phyloP scores from a whole-genome alignment of 2,329 filamentous ascomycete species.

The Periconia sp. region DNA sequence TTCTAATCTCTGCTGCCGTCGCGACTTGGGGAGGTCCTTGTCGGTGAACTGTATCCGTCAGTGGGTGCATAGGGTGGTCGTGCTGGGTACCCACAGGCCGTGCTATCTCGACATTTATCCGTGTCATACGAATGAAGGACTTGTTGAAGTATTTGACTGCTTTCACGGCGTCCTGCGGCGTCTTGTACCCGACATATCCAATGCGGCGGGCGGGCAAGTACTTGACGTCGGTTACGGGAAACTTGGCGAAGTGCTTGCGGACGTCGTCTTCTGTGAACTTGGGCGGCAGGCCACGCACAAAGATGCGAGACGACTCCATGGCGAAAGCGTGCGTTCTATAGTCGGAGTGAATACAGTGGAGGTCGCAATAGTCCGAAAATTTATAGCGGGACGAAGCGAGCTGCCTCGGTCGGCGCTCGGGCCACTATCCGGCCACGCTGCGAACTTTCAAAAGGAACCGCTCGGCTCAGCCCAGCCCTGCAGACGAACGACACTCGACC shows the following conservation, averaged over 20 bases:
- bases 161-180: conserved; percentile 75
- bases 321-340: no score
- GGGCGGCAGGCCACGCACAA: conserved; percentile 77
- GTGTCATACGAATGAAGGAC: conserved; percentile 94
- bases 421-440: not conserved
- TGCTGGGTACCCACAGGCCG: conserved; percentile 66
- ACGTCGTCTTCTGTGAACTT: conserved; percentile 85
- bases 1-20: conserved; percentile 37
- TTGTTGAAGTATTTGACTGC: conserved; percentile 96
- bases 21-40: conserved; percentile 42
- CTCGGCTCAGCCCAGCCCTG: conserved; percentile 1
- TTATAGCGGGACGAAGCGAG: not conserved
- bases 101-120: conserved; percentile 87
- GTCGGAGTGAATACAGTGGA: not conserved
- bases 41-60: conserved; percentile 42
- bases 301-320: conserved; percentile 79
- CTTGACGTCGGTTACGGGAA: conserved; percentile 88
- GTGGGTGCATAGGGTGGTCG: conserved; percentile 17
- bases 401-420: conserved; percentile 2
- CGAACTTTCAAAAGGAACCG: not conserved
- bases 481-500: not conserved
- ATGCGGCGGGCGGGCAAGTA: conserved; percentile 88
- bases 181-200: conserved; percentile 94
- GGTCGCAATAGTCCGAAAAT: conserved; percentile 2
- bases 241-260: conserved; percentile 83